Base-by-base conservation (phyloP, 2,329 filamentous ascomycete species). In the Bipolaris bicolor region DNA sequence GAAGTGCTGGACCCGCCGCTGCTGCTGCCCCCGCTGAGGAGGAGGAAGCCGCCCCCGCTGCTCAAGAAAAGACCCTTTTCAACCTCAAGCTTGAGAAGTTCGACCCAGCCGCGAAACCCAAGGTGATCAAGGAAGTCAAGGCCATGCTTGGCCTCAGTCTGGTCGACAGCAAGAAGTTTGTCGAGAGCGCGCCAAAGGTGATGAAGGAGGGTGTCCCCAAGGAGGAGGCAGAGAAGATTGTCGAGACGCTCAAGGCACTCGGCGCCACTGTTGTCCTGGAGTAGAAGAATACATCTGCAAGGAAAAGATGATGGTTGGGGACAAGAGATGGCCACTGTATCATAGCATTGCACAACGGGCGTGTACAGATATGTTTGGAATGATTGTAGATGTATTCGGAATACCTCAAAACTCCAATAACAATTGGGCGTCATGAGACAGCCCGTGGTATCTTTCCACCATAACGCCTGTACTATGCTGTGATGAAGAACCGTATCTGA, bases 61-160 rank as follows among this genome's bases (percentile, higher is more conserved):
- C 89, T 37, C 89, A 92, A 68, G 92, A 95, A 79, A 97, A 98
- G 86, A 98, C 94, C 3, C 86, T 99, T 61, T 99, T 99, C 86
- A 97, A 90, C 78, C 81, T 99, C 66, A 98, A 97, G 83, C 88
- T 99, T 63, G 85, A 91, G 79, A 90, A 89, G 34, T 96, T 98
- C 77, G 96, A 99, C 51, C 84, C 92, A 26, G 84, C 81, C 49
- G 83, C 94, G 65, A 99, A 99, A 85, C 92, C 96, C 72, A 99
- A 99, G 90, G 84, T 99, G 72, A 99, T 99, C 86, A 99, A 99
- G 87, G 95, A 99, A 84, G 86, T 99, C 83, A 99, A 99, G 88
- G 88, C 87, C 74, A 85, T 99, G 87, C 83, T 99, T 60, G 95
- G 95, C 41, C 81, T 99, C 76, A 96, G 91, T 77, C 85, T 99